Evolutionary conservation across 768 basidiomycete species (phyloP).

Genomic region (Lactifluus hygrophoroides): DNA sequence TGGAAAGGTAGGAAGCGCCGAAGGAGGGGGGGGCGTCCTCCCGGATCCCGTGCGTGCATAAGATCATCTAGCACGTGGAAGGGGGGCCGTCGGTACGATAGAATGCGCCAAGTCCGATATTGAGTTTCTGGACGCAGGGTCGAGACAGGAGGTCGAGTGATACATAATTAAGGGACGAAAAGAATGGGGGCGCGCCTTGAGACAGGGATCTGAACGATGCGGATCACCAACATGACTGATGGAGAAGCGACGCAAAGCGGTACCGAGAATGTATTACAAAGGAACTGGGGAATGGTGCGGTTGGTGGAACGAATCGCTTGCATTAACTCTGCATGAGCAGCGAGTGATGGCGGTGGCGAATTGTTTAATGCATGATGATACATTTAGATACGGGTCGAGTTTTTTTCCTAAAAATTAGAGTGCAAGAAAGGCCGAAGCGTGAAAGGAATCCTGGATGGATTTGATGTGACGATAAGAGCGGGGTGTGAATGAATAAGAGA

Average conservation of each 20-base stretch:
- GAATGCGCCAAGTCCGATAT: constrained; percentile 58
- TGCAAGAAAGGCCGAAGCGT: too few relatives aligned
- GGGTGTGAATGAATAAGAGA: too few relatives aligned
- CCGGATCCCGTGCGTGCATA: constrained; percentile 91
- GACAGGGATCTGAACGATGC: neutral
- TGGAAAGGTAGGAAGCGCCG: constrained; percentile 52
- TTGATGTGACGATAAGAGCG: too few relatives aligned
- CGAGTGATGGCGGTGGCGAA: constrained; percentile 27
- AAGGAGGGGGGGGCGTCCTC: constrained; percentile 88
- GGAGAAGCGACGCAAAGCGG: constrained; percentile 18
- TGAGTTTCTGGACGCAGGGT: constrained; percentile 97
- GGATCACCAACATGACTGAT: neutral
- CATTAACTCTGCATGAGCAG: constrained; percentile 27
- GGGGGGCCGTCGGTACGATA: constrained; percentile 30
- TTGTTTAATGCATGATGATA: neutral
- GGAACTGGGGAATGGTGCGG: constrained; percentile 25
- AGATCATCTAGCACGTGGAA: constrained; percentile 52
- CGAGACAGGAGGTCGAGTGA: constrained; percentile 68
- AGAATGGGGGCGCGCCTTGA: constrained; percentile 73
- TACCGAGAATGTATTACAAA: constrained; percentile 86
- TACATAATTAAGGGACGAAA: constrained; percentile 79
- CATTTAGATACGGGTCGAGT: too few relatives aligned
- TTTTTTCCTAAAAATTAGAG: too few relatives aligned
- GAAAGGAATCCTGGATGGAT: too few relatives aligned
- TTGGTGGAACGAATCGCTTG: constrained; percentile 25